Evolutionary conservation across 768 basidiomycete genomes (phyloP), one percentile per base, ranked within the genome.

Genomic region (Phylloporus sp.): DNA sequence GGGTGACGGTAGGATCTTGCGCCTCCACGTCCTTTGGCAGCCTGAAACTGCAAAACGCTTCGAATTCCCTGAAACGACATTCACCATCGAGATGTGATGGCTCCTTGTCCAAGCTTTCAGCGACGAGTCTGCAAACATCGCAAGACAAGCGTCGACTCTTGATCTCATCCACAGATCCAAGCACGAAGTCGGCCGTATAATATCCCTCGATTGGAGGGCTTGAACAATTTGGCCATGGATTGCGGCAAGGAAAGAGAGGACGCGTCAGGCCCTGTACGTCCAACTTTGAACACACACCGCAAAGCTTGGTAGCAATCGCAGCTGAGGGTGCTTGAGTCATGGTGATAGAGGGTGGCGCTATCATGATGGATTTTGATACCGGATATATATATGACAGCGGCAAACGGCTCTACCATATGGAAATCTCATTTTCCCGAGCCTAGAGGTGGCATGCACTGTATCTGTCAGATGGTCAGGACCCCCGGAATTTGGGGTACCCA

Each of bases 111-210:
- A 59, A 22, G 13, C 45, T 1, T 27, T 56, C 58, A 2, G 59
- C 39, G 24, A 60, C n/a, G 15, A 60, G 47, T 15, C 11, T 35
- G 45, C 58, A 59, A 35, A 60, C 16, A 11, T 49, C 54, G 46
- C 58, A 59, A 18, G 39, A 18, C 0, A 6, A 46, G 8, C 58
- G 50, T 24, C 59, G 50, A 9, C 22, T 2, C 34, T 52, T 62
- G 56, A 62, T 55, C 31, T 49, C 53, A 39, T 44, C 45, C 22
- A 59, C 7, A 11, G 50, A 50, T 23, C 60, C 60, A 10, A 59
- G 60, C 26, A 23, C 0, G n/a, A 36, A 2, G 23, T 32, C 24
- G 1, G n/a, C 5, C 35, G 8, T 22, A 6, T 22, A 16, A 8
- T 26, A 29, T 6, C 38, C 39, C 6, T 34, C 31, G 40, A 49